Evolutionary conservation across 495 filamentous ascomycete genomes (phyloP), one percentile per base, ranked within the genome.

Genomic region (Cercophora scortea): DNA sequence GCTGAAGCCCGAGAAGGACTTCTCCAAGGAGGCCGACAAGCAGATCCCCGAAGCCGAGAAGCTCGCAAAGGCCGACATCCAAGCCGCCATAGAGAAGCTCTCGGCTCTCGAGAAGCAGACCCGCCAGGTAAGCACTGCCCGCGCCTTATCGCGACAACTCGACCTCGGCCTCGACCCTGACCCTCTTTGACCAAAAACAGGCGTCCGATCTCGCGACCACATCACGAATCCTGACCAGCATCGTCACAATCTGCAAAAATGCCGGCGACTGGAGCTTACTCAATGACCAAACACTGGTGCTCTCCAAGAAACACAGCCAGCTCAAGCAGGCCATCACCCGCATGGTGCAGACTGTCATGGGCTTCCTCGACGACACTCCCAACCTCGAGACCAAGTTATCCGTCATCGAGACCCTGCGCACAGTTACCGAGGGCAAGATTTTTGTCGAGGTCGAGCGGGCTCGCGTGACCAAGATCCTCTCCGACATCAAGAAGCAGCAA

Each of bases 261-360:
- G 79, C 88, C 50, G 86, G 84, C 55, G 89, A 97, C 62, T 98
- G 93, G 93, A 79, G 78, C 58, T 72, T 97, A 55, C 80, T 98
- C 61, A 97, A 94, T 64, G 93, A 98, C 72, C 92, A 98, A 71
- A 89, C 96, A 52, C 79, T 95, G 47, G 78, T 96, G 45, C 81
- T 97, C 44, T 96, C 92, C 55, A 97, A 96, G 84, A 98, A 98
- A 76, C 93, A 98, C 88, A 88, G 90, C 60, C 93, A 98, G 74
- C 91, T 98, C 71, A 96, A 96, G 70, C 94, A 96, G 74, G 93
- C 93, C 61, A 90, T 88, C 55, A 97, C 93, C 57, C 92, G 90
- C 78, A 98, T 98, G 93, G 93, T 98, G 42, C 93, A 97, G 77
- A 84, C 83, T 48, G 89, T 95, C 49, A 95, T 98, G 89, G 77